Base-by-base conservation (phyloP, 177 flowering plant species). In the Vitis hybrid region DNA sequence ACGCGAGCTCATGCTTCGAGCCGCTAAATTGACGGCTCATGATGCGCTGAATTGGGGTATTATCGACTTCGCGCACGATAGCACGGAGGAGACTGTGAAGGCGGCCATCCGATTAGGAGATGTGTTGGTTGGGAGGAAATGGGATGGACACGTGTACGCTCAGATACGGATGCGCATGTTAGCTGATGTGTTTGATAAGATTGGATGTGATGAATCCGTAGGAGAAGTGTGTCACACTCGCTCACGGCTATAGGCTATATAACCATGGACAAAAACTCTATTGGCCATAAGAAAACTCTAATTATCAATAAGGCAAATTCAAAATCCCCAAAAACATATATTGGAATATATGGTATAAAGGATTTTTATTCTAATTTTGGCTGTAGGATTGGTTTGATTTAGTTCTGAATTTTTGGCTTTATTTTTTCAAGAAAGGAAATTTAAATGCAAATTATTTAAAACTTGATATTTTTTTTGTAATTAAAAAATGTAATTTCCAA, bases 131-230 rank as follows among this genome's bases (percentile, higher is more conserved):
- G 64, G 11, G 62, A 80, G 78, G 70, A 71, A 69, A 10, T 84
- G 87, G 87, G 71, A 85, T 15, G 92, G 92, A 59, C 59, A 80
- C 58, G 84, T 76, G 66, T 88, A 88, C 68, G 84, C 68, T 16
- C 65, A 67, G 67, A 83, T 65, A 55, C 68, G 89, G 72, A 63
- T 31, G 78, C 74, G 18, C n/a, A 16, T 74, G 63, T 33, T 72
- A 62, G 31, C 63, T n/a, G 76, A 74, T 19, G 82, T 79, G 18
- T 51, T 82, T 22, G 74, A 78, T 7, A 62, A 57, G n/a, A 3
- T 77, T 6, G 72, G 52, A 9, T 14, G 5, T 19, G 76, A 71
- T 33, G 75, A 75, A 63, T 62, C 71, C 12, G 75, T 55, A 2
- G 71, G 45, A 8, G 66, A 60, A 14, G 53, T 3, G 8, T 2